Evolutionary conservation across 2,329 filamentous ascomycete species (phyloP), one percentile per base, ranked within the genome.

Genomic region (Immersiporthe knoxdaviesiana): DNA sequence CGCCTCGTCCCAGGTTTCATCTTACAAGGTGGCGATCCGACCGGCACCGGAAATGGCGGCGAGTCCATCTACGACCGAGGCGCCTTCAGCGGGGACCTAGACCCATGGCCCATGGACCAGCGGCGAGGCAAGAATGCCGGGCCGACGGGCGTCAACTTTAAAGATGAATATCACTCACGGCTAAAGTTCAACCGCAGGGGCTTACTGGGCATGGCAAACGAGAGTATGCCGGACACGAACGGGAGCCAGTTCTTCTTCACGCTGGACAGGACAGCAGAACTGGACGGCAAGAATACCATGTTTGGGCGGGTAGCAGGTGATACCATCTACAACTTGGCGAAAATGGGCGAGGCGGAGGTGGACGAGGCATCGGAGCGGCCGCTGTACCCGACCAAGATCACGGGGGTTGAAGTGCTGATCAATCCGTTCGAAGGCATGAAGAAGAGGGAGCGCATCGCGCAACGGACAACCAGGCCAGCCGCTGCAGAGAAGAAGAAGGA

Each of bases 231-330:
- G 39, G 85, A 94, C 75, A 92, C 92, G 67, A 98, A 98, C 81
- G 92, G 93, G 44, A 97, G 93, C 79, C 96, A 99, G 80, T 98
- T 98, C 84, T 99, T 99, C 83, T 90, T 99, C 71, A 98, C 96
- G 0, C 81, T 99, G 66, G 94, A 89, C 72, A 94, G 91, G 77
- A 85, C 94, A 32, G 90, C 93, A 35, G 94, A 98, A 82, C 79
- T 99, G 76, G 93, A 91, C 74, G 92, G 91, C 65, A 93, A 92
- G 81, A 97, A 97, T 79, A 98, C 96, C 0, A 82, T 98, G 78
- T 98, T 99, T 82, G 96, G 96, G 24, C 86, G 96, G 68, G 87
- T 99, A 59, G 93, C 92, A 47, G 96, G 95, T 37, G 93, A 98
- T 73, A 97, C 95, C 21, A 96, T 99, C 67, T 99, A 97, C 82